phyloP scores from a whole-genome alignment of 139 green algal species.

The Volvox africanus region DNA sequence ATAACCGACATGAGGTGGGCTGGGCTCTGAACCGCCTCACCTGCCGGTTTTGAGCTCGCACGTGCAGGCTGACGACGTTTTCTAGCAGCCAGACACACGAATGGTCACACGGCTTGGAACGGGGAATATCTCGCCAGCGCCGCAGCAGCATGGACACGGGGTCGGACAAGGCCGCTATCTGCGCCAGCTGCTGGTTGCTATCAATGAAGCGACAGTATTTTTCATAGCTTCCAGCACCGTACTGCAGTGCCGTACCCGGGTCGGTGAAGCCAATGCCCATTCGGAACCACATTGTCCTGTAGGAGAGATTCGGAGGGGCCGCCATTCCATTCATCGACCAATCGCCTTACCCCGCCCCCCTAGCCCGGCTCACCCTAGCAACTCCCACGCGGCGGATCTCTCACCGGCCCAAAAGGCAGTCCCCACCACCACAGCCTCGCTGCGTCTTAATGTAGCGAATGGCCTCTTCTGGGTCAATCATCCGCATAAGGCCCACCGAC shows the following conservation, averaged over 20 bases:
- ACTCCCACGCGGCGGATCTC: too few species aligned
- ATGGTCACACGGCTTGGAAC: not conserved
- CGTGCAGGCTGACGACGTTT: constrained; percentile 36
- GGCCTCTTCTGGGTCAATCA: not conserved
- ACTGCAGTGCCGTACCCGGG: constrained; percentile 12
- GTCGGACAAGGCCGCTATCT: constrained; percentile 6
- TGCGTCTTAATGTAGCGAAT: constrained; percentile 12
- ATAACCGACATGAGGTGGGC: too few species aligned
- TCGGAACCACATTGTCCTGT: constrained; percentile 23
- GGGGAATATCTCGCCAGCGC: not conserved
- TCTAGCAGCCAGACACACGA: constrained; percentile 43
- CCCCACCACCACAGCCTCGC: constrained; percentile 18
- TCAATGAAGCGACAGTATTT: constrained; percentile 13
- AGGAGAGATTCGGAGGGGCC: too few species aligned
- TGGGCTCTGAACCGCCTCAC: not conserved
- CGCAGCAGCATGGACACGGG: constrained; percentile 14
- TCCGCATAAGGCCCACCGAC: constrained; percentile 33
- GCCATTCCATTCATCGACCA: too few species aligned
- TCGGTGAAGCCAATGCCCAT: constrained; percentile 43
- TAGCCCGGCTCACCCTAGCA: too few species aligned
- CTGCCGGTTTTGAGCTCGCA: constrained; percentile 24
- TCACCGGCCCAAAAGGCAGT: constrained; percentile 41
- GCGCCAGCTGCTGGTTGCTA: constrained; percentile 27
- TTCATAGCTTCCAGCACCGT: not conserved
- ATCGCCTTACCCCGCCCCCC: too few species aligned